These are phyloP conservation scores for Calocera viscosa DNA, from an alignment of 768 basidiomycete genomes.

Conservation along the genomic window DNA sequence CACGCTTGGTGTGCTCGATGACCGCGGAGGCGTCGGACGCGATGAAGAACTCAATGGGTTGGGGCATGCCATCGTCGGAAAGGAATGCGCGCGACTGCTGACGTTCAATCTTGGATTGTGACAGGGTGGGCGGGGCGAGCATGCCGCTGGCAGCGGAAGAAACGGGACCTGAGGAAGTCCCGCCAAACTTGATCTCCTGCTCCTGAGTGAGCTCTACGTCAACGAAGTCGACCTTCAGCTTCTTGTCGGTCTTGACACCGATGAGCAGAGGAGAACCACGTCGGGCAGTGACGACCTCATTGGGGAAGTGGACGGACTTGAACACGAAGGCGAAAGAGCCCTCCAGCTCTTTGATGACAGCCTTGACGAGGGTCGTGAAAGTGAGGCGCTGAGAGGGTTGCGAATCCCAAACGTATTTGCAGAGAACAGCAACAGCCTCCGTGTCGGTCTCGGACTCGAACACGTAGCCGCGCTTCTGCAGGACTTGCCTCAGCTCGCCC, in stretches of 20 bases:
- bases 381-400: conserved; percentile 72
- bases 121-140: conserved; percentile 50
- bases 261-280: conserved; percentile 93
- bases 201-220: conserved; percentile 89
- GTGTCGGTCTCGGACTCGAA: conserved; percentile 97
- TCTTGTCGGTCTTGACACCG: conserved; percentile 99
- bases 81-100: conserved; percentile 97
- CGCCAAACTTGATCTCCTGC: conserved; percentile 28
- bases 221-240: conserved; percentile 98
- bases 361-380: conserved; percentile 88
- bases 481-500: conserved; percentile 72
- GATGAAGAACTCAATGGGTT: conserved; percentile 99
- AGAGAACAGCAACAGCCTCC: conserved; percentile 90
- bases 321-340: conserved; percentile 99
- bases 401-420: conserved; percentile 92
- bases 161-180: conserved; percentile 31
- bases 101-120: conserved; percentile 58
- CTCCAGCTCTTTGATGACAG: conserved; percentile 92
- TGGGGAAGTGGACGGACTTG: conserved; percentile 91
- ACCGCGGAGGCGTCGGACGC: conserved; percentile 95
- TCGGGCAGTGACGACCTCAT: conserved; percentile 89
- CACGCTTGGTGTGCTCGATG: conserved; percentile 97
- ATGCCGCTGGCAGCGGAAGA: conserved; percentile 33
- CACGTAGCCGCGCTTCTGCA: conserved; percentile 89
- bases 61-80: conserved; percentile 94